Evolutionary conservation across 495 filamentous ascomycete species (phyloP).

Genomic region (Cercophora scortea): DNA sequence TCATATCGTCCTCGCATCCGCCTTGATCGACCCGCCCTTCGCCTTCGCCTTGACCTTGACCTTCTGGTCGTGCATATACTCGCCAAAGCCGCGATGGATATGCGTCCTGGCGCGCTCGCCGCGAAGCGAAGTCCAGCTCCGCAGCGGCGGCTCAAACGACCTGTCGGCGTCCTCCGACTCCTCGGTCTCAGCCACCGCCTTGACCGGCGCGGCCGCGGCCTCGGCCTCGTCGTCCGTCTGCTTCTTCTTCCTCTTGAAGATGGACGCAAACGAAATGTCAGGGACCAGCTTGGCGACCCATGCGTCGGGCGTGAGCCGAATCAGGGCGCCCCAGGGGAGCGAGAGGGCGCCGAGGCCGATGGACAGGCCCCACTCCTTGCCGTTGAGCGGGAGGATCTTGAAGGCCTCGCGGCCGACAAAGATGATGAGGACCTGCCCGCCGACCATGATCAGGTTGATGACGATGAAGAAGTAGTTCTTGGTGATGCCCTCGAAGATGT

Average conservation of each 20-base stretch:
- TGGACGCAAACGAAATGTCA: conserved; percentile 10
- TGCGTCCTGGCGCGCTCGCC: conserved; percentile 15
- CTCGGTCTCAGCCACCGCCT: not conserved
- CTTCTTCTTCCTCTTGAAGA: conserved; percentile 2
- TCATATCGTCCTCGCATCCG: conserved; percentile 2
- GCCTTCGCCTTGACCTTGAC: conserved; percentile 12
- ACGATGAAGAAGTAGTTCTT: conserved; percentile 75
- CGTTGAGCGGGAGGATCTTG: conserved; percentile 49
- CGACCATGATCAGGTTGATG: conserved; percentile 78
- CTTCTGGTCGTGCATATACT: conserved; percentile 25
- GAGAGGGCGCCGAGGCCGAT: conserved; percentile 63
- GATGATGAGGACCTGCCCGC: conserved; percentile 77
- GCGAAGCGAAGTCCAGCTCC: conserved; percentile 14
- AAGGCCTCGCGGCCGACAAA: conserved; percentile 69
- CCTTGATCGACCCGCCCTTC: not conserved
- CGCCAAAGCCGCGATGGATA: conserved; percentile 15
- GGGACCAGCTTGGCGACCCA: conserved; percentile 17
- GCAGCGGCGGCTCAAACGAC: conserved; percentile 9
- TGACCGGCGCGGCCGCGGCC: not conserved
- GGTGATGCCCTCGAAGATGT: conserved; percentile 78
- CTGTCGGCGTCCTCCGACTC: conserved; percentile 1
- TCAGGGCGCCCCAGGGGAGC: conserved; percentile 59
- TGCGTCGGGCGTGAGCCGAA: conserved; percentile 53
- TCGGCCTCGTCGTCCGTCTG: not conserved
- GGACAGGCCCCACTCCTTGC: conserved; percentile 68